Evolutionary conservation across 345 rosid species (phyloP).

Genomic region (Streptanthus diversifolius): DNA sequence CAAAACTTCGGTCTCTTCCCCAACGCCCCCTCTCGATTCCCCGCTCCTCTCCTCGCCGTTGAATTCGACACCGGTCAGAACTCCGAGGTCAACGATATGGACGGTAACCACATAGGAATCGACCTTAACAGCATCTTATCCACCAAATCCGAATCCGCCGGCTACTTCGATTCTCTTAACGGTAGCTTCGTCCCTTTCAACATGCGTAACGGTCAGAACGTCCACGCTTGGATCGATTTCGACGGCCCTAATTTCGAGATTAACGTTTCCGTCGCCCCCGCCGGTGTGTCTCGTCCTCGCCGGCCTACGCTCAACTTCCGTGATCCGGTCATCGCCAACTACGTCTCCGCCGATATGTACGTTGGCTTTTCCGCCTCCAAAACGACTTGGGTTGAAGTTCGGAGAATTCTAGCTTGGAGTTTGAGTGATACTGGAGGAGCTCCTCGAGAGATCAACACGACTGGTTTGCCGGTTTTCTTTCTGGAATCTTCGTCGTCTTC

Average conservation of each 20-base stretch:
- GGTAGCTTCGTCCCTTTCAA: slow-evolving; percentile 50
- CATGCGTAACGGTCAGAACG: slow-evolving; percentile 68
- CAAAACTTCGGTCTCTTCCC: slow-evolving; percentile 79
- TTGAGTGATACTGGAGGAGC: slow-evolving; percentile 69
- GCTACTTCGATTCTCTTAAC: slow-evolving; percentile 49
- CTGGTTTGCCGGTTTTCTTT: slow-evolving; percentile 54
- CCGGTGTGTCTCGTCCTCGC: slow-evolving; percentile 55
- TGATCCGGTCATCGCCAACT: slow-evolving; percentile 62
- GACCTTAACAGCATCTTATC: slow-evolving; percentile 64
- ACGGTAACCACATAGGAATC: slow-evolving; percentile 69
- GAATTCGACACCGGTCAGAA: slow-evolving; percentile 78
- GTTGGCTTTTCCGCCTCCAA: slow-evolving; percentile 83
- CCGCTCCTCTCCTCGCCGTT: slow-evolving; percentile 65
- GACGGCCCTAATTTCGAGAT: slow-evolving; percentile 59
- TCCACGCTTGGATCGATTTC: slow-evolving; percentile 87
- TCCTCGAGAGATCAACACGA: slow-evolving; percentile 60
- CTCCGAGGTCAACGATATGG: slow-evolving; percentile 58
- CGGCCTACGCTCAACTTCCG: slow-evolving; percentile 55
- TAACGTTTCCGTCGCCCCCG: slow-evolving; percentile 71
- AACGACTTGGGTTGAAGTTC: slow-evolving; percentile 63
- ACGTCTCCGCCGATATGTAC: slow-evolving; percentile 67
- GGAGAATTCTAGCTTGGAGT: slow-evolving; percentile 82
- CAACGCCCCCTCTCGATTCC: slow-evolving; percentile 31
- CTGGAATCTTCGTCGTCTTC: slow-evolving; percentile 42
- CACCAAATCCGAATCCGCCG: slow-evolving; percentile 35